Evolutionary conservation across 2,329 filamentous ascomycete genomes (phyloP).

Genomic region (Aureobasidium sp.): DNA sequence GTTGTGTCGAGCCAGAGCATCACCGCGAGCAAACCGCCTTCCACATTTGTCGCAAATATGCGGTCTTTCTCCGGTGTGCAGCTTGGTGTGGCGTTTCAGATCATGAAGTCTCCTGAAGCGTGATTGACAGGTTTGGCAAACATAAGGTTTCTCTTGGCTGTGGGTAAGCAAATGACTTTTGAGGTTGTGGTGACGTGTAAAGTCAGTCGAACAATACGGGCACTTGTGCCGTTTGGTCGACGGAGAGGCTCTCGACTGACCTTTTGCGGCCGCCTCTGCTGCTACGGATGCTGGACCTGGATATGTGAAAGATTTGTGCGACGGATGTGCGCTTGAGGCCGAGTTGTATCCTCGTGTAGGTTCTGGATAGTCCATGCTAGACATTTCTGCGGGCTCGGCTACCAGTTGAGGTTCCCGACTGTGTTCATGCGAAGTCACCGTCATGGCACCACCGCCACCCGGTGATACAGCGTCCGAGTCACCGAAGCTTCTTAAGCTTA

Average conservation of each 20-base stretch:
- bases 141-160: conserved; percentile 95
- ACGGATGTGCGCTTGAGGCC: conserved; percentile 25
- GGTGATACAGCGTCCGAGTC: conserved; percentile 40
- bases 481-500: conserved; percentile 49
- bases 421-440: conserved; percentile 34
- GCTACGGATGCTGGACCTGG: conserved; percentile 46
- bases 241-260: conserved; percentile 56
- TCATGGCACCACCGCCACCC: conserved; percentile 24
- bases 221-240: conserved; percentile 90
- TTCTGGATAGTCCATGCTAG: conserved; percentile 30
- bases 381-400: conserved; percentile 29
- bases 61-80: conserved; percentile 92
- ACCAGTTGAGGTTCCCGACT: conserved; percentile 21
- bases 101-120: conserved; percentile 91
- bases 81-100: conserved; percentile 89
- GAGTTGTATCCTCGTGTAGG: conserved; percentile 21
- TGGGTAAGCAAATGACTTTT: conserved; percentile 97
- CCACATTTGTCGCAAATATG: conserved; percentile 94
- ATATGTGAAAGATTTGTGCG: conserved; percentile 56
- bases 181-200: conserved; percentile 93
- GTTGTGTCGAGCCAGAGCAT: conserved; percentile 88
- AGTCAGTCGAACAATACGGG: conserved; percentile 92
- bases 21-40: conserved; percentile 87
- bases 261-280: conserved; percentile 39
- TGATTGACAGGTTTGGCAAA: conserved; percentile 87